Percentiles rank a stretch among this genome's conserved stretches.
phyloP scores from a whole-genome alignment of 345 rosid genomes.

The Gossypium bickii region DNA sequence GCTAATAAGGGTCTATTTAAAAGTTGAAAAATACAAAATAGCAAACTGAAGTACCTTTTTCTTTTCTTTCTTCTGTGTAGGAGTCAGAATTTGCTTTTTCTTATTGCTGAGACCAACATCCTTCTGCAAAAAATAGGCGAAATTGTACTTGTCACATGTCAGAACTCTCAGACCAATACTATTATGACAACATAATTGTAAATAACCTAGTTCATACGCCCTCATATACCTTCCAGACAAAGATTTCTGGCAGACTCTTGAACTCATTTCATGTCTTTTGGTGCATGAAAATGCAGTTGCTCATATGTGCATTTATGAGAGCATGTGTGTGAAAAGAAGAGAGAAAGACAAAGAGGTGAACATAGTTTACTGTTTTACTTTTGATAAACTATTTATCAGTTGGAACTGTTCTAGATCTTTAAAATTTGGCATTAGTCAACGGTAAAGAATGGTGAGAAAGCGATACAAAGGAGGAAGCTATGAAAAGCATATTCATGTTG shows the following conservation, averaged over 20 bases:
- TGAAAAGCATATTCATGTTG: background rate
- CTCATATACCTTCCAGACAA: background rate
- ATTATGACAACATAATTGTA: background rate
- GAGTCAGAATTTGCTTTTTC: conserved; percentile 41
- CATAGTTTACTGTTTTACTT: background rate
- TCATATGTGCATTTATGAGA: background rate
- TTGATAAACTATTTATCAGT: conserved; percentile 2
- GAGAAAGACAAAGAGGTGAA: background rate
- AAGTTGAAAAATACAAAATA: conserved; percentile 1
- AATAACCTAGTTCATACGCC: background rate
- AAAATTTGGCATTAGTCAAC: background rate
- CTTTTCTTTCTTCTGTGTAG: conserved; percentile 52
- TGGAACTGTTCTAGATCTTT: background rate
- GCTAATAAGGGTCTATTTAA: background rate
- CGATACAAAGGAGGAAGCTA: background rate
- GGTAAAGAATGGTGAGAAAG: background rate
- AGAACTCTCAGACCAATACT: background rate
- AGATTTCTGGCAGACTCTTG: background rate
- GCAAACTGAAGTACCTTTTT: conserved; percentile 44
- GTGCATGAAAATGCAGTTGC: background rate
- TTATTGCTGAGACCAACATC: conserved; percentile 29
- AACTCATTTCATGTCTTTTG: background rate
- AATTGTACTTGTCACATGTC: background rate
- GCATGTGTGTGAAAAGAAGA: background rate
- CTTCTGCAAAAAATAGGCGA: conserved; percentile 19